A percentile compares a stretch with the other conserved stretches of the same genome.
Evolutionary conservation across 2,329 filamentous ascomycete genomes (phyloP).

Genomic region (Fusarium sp.): DNA sequence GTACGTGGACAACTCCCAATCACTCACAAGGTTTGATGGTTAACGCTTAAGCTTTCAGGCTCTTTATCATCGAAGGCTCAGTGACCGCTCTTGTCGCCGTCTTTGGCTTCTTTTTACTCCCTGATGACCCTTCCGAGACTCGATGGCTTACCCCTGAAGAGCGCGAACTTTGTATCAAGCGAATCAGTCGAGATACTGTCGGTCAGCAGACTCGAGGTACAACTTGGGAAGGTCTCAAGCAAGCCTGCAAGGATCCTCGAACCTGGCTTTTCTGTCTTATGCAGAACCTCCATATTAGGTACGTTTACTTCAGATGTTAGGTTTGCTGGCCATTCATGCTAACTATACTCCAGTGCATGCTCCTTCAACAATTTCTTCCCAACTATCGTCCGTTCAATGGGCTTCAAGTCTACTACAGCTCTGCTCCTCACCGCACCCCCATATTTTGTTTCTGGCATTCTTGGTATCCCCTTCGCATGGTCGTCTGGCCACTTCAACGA

Average conservation of each 20-base stretch:
- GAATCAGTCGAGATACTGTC: slow-evolving; percentile 57
- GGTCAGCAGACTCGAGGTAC: slow-evolving; percentile 27
- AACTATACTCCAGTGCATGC: slow-evolving; percentile 13
- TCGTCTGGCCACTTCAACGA: slow-evolving; percentile 63
- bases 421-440: slow-evolving; percentile 66
- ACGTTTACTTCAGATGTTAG: too few species aligned
- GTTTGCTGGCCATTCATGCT: background rate
- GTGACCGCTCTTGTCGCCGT: slow-evolving; percentile 41
- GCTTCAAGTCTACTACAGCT: slow-evolving; percentile 62
- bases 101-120: slow-evolving; percentile 44
- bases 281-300: slow-evolving; percentile 35
- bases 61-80: slow-evolving; percentile 71
- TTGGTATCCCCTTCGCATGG: slow-evolving; percentile 62
- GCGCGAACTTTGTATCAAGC: slow-evolving; percentile 55
- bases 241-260: slow-evolving; percentile 26
- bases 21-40: too few species aligned
- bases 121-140: slow-evolving; percentile 57
- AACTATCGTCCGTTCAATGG: slow-evolving; percentile 62
- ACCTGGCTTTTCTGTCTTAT: slow-evolving; percentile 34
- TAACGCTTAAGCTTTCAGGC: slow-evolving; percentile 51
- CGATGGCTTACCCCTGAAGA: slow-evolving; percentile 58
- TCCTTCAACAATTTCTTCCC: slow-evolving; percentile 30
- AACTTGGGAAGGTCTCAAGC: slow-evolving; percentile 29
- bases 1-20: background rate
- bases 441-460: slow-evolving; percentile 62